Conservation (phyloP, 2,329 filamentous ascomycete genomes). For the Xylariaceae sp. region DNA sequence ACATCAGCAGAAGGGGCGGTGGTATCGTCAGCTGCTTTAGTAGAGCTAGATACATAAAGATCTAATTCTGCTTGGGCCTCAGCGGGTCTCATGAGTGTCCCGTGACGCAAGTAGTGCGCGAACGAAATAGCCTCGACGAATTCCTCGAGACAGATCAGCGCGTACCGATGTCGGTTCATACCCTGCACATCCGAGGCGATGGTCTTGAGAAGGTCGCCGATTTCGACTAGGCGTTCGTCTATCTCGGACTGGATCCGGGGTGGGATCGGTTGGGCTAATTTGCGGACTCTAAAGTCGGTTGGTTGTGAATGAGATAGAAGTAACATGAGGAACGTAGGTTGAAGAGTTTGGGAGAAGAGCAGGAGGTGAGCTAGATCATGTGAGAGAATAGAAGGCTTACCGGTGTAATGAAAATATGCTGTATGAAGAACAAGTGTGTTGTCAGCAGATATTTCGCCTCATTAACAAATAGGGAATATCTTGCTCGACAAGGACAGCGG, state of each 20-base stretch:
- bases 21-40: too few relatives aligned
- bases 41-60: too few relatives aligned
- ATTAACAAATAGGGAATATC: not conserved
- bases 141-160: constrained; percentile 86
- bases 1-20: too few relatives aligned
- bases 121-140: constrained; percentile 91
- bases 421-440: constrained; percentile 9
- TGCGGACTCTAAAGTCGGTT: constrained; percentile 53
- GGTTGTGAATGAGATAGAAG: not conserved
- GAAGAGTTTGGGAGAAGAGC: not conserved
- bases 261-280: constrained; percentile 60
- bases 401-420: constrained; percentile 84
- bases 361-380: not conserved
- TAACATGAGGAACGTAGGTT: not conserved
- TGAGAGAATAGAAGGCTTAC: constrained; percentile 39
- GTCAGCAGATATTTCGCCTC: constrained; percentile 7
- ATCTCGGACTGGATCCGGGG: constrained; percentile 67
- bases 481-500: constrained; percentile 19
- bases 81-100: constrained; percentile 66
- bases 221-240: constrained; percentile 64
- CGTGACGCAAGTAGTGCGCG: constrained; percentile 76
- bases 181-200: constrained; percentile 71
- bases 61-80: constrained; percentile 51
- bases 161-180: constrained; percentile 80
- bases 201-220: constrained; percentile 62